phyloP scores from a whole-genome alignment of 768 basidiomycete species.

The Lactifluus hygrophoroides region DNA sequence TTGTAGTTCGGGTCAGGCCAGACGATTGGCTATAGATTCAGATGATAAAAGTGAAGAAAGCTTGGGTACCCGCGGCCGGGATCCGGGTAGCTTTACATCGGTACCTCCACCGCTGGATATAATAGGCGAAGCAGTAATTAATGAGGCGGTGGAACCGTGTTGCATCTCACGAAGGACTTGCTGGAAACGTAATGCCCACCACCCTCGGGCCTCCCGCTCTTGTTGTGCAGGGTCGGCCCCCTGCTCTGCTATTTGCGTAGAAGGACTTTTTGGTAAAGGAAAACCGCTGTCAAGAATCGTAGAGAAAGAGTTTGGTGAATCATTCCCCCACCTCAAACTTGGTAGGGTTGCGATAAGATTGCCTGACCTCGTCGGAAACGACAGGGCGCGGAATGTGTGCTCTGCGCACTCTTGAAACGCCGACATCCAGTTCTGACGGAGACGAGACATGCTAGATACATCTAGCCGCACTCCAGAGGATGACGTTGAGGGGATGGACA shows the following conservation, averaged over 20 bases:
- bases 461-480: slow-evolving; percentile 30
- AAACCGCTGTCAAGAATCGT: slow-evolving; percentile 37
- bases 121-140: neutral
- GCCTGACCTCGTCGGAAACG: slow-evolving; percentile 31
- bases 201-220: slow-evolving; percentile 62
- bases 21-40: slow-evolving; percentile 12
- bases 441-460: slow-evolving; percentile 21
- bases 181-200: slow-evolving; percentile 65
- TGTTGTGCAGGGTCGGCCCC: slow-evolving; percentile 28
- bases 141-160: slow-evolving; percentile 13
- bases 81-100: neutral
- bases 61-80: slow-evolving; percentile 15
- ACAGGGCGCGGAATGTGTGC: slow-evolving; percentile 38
- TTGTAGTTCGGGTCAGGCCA: neutral
- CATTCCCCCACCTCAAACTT: slow-evolving; percentile 25
- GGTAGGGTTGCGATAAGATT: slow-evolving; percentile 26
- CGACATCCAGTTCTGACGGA: slow-evolving; percentile 36
- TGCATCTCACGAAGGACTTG: slow-evolving; percentile 52
- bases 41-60: slow-evolving; percentile 17
- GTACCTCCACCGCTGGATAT: neutral
- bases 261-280: slow-evolving; percentile 69
- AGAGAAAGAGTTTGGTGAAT: slow-evolving; percentile 29
- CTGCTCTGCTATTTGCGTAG: slow-evolving; percentile 40
- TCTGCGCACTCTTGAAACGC: slow-evolving; percentile 47
- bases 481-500: slow-evolving; percentile 23